Evolutionary conservation across 2,329 filamentous ascomycete species (phyloP).

Genomic region (Dendryphion nanum): DNA sequence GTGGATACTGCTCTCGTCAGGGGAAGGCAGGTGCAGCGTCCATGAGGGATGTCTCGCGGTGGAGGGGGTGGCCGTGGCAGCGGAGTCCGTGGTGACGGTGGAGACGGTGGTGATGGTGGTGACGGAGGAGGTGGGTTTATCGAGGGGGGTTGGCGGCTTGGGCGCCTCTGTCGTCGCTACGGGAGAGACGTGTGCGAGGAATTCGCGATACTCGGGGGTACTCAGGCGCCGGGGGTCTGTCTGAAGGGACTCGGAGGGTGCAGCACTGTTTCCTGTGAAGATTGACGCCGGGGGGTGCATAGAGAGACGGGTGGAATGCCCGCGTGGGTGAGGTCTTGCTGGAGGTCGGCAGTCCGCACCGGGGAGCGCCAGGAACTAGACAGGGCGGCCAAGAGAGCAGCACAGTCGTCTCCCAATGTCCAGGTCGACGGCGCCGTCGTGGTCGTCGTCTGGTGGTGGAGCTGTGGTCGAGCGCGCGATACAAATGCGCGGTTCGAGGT

Average conservation of each 20-base stretch:
- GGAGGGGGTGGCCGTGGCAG: slow-evolving; percentile 16
- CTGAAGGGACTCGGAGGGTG: slow-evolving; percentile 3
- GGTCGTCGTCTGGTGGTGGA: too few relatives aligned
- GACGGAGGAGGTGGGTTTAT: slow-evolving; percentile 7
- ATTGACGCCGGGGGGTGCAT: slow-evolving; percentile 35
- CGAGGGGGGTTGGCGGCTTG: slow-evolving; percentile 13
- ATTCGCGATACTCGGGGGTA: slow-evolving; percentile 19
- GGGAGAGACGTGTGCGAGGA: slow-evolving; percentile 2
- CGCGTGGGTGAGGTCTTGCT: too few relatives aligned
- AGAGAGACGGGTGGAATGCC: slow-evolving; percentile 7
- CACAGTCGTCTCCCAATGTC: too few relatives aligned
- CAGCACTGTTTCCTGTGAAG: slow-evolving; percentile 31
- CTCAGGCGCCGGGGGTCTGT: slow-evolving; percentile 13
- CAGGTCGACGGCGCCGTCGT: too few relatives aligned
- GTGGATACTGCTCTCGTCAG: not conserved
- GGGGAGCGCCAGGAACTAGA: too few relatives aligned
- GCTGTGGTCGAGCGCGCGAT: too few relatives aligned
- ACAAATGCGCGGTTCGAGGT: too few relatives aligned
- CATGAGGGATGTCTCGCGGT: too few relatives aligned
- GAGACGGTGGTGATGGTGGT: slow-evolving; percentile 6
- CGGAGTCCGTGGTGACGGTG: slow-evolving; percentile 3
- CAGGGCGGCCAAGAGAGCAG: too few relatives aligned
- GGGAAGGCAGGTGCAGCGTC: slow-evolving; percentile 6
- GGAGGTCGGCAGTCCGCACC: too few relatives aligned
- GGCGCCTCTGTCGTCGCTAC: slow-evolving; percentile 8